phyloP scores from a whole-genome alignment of 345 rosid genomes.

The Dovyalis caffra region DNA sequence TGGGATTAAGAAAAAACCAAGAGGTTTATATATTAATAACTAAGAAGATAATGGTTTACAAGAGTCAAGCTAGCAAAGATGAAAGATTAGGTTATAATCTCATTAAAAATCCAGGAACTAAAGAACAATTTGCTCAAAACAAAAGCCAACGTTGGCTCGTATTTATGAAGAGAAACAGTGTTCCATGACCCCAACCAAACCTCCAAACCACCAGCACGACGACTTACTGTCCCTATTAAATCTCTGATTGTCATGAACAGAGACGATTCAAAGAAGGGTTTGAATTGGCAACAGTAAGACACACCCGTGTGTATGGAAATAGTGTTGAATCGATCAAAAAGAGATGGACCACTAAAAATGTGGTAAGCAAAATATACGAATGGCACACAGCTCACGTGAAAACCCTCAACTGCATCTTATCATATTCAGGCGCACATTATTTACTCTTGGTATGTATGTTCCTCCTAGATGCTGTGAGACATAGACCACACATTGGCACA shows the following conservation, averaged over 20 bases:
- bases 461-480: too few species aligned
- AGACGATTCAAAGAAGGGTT: not conserved
- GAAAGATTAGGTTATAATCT: not conserved
- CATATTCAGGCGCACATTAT: not conserved
- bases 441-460: not conserved
- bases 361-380: not conserved
- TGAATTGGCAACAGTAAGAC: not conserved
- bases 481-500: too few species aligned
- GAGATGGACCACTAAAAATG: not conserved
- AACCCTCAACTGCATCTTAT: not conserved
- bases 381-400: constrained; percentile 13
- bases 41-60: too few species aligned
- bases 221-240: not conserved
- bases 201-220: not conserved
- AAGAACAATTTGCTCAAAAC: too few species aligned
- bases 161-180: not conserved
- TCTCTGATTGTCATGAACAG: not conserved
- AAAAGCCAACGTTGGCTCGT: not conserved
- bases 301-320: not conserved
- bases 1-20: too few species aligned
- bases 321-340: not conserved
- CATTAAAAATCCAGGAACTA: not conserved
- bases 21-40: too few species aligned
- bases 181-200: not conserved
- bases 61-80: too few species aligned